Evolutionary conservation across 768 basidiomycete species (phyloP).

Genomic region (Lactifluus pinguis): DNA sequence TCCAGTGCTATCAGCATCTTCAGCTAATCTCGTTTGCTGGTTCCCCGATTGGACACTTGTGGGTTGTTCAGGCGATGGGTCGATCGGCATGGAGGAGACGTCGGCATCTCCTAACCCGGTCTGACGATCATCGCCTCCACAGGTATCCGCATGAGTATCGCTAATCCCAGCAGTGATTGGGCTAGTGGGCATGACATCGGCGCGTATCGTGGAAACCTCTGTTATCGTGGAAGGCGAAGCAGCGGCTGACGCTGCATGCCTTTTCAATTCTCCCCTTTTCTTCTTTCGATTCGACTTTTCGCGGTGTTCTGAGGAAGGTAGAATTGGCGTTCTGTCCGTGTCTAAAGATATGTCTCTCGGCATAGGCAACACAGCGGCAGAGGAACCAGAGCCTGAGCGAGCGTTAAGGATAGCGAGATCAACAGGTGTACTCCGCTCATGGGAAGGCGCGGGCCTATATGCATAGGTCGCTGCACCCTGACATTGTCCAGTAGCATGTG

Average conservation of each 20-base stretch:
- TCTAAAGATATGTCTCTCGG: not conserved
- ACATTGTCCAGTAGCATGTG: not conserved
- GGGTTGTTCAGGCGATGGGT: not conserved
- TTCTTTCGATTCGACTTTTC: not conserved
- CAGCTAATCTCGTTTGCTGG: not conserved
- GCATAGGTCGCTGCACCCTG: not conserved
- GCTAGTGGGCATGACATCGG: not conserved
- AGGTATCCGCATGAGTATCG: not conserved
- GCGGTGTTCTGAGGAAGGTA: not conserved
- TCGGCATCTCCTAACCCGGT: not conserved
- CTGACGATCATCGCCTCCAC: not conserved
- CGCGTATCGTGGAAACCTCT: not conserved
- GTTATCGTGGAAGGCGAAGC: not conserved
- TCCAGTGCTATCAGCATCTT: not conserved
- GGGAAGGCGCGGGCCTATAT: not conserved
- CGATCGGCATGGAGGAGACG: not conserved
- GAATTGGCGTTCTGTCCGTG: too few species aligned
- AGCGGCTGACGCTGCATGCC: not conserved
- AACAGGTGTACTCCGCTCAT: not conserved
- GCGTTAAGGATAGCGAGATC: not conserved
- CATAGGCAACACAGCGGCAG: not conserved
- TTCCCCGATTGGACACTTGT: not conserved
- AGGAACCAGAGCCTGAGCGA: not conserved
- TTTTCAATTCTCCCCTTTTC: constrained; percentile 1
- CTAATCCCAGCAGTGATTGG: not conserved